Evolutionary conservation across 257 asterid species (phyloP).

Genomic region (Datura wrightii): DNA sequence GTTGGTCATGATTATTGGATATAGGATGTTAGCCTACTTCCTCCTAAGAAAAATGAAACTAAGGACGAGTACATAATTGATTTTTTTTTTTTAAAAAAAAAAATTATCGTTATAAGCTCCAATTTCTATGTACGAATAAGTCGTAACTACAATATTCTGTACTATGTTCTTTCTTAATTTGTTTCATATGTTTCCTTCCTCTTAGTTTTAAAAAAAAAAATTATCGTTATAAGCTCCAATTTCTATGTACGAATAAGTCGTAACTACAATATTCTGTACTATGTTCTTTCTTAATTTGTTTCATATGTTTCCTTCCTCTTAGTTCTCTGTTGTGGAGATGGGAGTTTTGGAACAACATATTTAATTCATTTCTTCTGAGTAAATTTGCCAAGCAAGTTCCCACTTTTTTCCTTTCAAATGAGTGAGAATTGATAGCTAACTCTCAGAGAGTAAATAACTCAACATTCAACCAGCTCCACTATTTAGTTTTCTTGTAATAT

Average conservation of each 20-base stretch:
- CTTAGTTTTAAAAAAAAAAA: too few species aligned
- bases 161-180: slow-evolving; percentile 19
- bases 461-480: too few species aligned
- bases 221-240: not conserved
- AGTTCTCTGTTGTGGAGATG: not conserved
- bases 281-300: slow-evolving; percentile 6
- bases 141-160: slow-evolving; percentile 14
- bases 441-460: too few species aligned
- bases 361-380: not conserved
- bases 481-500: too few species aligned
- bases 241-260: slow-evolving; percentile 11
- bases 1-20: slow-evolving; percentile 50
- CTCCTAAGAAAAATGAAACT: slow-evolving; percentile 46
- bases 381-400: too few species aligned
- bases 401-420: too few species aligned
- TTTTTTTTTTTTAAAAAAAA: not conserved
- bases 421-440: too few species aligned
- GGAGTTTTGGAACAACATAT: not conserved
- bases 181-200: not conserved
- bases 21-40: slow-evolving; percentile 46
- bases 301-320: not conserved
- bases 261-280: slow-evolving; percentile 20
- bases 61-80: slow-evolving; percentile 28
- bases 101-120: too few species aligned
- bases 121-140: slow-evolving; percentile 4